phyloP scores from a whole-genome alignment of 768 basidiomycete genomes.

The Hypsizygus marmoreus region DNA sequence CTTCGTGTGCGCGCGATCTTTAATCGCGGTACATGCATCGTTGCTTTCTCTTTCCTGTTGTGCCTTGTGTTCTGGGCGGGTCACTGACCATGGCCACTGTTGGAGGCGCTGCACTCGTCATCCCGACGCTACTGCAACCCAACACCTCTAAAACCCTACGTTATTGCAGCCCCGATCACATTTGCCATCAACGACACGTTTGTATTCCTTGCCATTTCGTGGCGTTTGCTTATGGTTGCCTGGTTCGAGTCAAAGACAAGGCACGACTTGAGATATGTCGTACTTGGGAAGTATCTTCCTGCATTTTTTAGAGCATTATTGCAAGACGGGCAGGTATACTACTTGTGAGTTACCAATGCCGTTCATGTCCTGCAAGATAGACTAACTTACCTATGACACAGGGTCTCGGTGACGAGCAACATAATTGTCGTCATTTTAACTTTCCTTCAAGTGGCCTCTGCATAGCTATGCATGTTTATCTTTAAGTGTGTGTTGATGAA shows the following conservation, averaged over 20 bases:
- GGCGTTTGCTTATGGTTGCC: no score
- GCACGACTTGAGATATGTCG: no score
- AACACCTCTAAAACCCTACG: not conserved
- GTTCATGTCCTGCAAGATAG: not conserved
- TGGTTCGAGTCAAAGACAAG: no score
- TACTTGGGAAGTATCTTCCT: no score
- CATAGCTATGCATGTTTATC: constrained; percentile 3
- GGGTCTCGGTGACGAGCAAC: constrained; percentile 1
- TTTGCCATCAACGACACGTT: constrained; percentile 1
- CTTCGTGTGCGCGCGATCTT: not conserved
- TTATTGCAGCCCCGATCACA: constrained; percentile 1
- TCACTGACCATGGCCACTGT: not conserved
- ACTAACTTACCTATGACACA: not conserved
- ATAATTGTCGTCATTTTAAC: constrained; percentile 3
- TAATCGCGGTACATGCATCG: not conserved
- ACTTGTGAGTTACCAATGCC: no score
- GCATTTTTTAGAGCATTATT: no score
- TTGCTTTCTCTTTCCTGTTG: not conserved
- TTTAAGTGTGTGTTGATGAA: constrained; percentile 4
- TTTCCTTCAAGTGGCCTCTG: not conserved
- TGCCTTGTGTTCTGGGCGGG: constrained; percentile 5
- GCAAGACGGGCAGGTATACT: no score
- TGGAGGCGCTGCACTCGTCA: not conserved
- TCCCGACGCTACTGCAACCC: constrained; percentile 6
- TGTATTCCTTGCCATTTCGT: not conserved